Percentiles rank a stretch among this genome's conserved stretches.
Conservation (phyloP, 2,329 filamentous ascomycete species). For the Diaporthe nobilis region DNA sequence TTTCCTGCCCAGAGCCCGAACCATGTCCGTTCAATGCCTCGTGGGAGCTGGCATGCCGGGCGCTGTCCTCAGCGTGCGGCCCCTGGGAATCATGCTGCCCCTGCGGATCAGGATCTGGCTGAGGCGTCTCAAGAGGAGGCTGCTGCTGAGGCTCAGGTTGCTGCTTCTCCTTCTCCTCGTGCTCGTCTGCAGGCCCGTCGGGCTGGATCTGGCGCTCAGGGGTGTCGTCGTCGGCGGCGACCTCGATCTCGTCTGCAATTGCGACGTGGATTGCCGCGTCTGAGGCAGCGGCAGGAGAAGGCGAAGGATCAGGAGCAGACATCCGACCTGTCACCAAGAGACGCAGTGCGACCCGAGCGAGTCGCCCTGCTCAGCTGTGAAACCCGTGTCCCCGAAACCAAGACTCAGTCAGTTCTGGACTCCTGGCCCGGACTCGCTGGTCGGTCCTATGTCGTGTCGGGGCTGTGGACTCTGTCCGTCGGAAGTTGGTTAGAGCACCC, state of each 20-base stretch:
- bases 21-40: slow-evolving; percentile 36
- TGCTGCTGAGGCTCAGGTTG: background rate
- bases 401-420: slow-evolving; percentile 25
- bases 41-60: slow-evolving; percentile 22
- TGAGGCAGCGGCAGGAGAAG: slow-evolving; percentile 29
- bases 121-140: slow-evolving; percentile 23
- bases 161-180: slow-evolving; percentile 7
- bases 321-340: slow-evolving; percentile 40
- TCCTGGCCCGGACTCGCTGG: slow-evolving; percentile 1
- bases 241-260: slow-evolving; percentile 42
- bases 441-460: slow-evolving; percentile 24
- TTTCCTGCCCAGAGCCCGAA: slow-evolving; percentile 28
- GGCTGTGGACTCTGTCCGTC: background rate
- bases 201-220: slow-evolving; percentile 16
- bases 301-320: slow-evolving; percentile 33
- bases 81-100: slow-evolving; percentile 33
- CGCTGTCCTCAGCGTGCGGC: slow-evolving; percentile 22
- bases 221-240: slow-evolving; percentile 35
- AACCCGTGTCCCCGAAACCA: slow-evolving; percentile 33
- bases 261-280: slow-evolving; percentile 41
- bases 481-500: slow-evolving; percentile 21
- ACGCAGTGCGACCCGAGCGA: slow-evolving; percentile 38
- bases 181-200: slow-evolving; percentile 22
- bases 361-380: slow-evolving; percentile 36
- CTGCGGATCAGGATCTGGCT: slow-evolving; percentile 23